These are phyloP conservation scores for Aspergillus sojae DNA, from an alignment of 2,329 filamentous ascomycete genomes.

Conservation along the genomic window DNA sequence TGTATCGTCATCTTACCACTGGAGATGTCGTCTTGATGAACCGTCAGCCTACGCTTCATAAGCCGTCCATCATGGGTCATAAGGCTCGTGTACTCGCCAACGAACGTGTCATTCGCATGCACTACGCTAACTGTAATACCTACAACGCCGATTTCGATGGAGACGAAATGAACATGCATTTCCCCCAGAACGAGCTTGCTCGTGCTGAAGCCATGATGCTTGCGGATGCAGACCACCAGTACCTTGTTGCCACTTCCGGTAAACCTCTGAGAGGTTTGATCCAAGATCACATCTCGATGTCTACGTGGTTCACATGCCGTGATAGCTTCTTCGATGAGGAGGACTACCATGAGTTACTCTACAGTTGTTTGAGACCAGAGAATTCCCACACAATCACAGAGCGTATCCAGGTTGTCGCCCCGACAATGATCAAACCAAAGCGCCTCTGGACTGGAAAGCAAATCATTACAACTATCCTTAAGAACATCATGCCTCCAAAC, in stretches of 20 bases:
- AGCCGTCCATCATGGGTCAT: slow-evolving; percentile 99
- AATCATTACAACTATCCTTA: slow-evolving; percentile 86
- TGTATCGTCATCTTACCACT: slow-evolving; percentile 92
- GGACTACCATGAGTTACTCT: slow-evolving; percentile 92
- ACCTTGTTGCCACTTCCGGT: slow-evolving; percentile 88
- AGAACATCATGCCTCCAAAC: slow-evolving; percentile 81
- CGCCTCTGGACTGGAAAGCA: slow-evolving; percentile 95
- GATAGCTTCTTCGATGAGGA: slow-evolving; percentile 88
- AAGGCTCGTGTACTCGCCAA: slow-evolving; percentile 87
- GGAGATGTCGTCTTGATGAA: slow-evolving; percentile 99
- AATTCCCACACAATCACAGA: slow-evolving; percentile 84
- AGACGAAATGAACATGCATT: slow-evolving; percentile 99
- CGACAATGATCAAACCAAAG: slow-evolving; percentile 78
- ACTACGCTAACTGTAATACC: slow-evolving; percentile 99
- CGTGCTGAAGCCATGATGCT: slow-evolving; percentile 89
- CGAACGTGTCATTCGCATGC: slow-evolving; percentile 98
- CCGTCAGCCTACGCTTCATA: slow-evolving; percentile 94
- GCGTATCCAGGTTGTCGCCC: slow-evolving; percentile 76
- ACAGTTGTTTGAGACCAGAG: slow-evolving; percentile 85
- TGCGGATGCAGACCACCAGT: slow-evolving; percentile 96
- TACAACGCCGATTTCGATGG: slow-evolving; percentile 99
- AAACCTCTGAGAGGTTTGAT: slow-evolving; percentile 94
- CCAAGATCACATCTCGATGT: slow-evolving; percentile 97
- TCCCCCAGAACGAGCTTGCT: slow-evolving; percentile 94
- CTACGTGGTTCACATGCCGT: slow-evolving; percentile 83